Evolutionary conservation across 2,329 filamentous ascomycete genomes (phyloP), one percentile per base, ranked within the genome.

Genomic region (Daldinia sp.): DNA sequence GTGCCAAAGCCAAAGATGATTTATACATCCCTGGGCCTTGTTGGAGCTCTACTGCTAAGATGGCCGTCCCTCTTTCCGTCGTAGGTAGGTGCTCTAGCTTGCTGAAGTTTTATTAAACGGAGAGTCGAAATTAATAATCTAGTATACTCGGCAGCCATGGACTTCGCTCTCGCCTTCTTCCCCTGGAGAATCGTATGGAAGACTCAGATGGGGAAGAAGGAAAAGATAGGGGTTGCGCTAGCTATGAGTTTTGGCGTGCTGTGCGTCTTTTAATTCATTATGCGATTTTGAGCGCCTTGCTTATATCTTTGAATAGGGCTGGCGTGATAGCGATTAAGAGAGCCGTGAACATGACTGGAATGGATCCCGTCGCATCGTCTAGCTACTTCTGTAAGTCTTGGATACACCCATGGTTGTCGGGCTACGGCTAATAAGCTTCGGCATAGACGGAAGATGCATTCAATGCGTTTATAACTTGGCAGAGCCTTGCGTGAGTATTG

Each of bases 391-490:
- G 57, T 61, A 20, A 65, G 57, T 12, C 23, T 6, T 28, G 5
- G 12, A 23, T 23, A 23, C 37, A 20, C 12, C 12, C 15, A 6
- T 42, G 6, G 1, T 30, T 10, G 1, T 30, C 7, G 1, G 15
- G 13, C 53, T 41, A 33, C n/a, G 33, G 30, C 53, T 57, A 51
- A 63, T 56, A 15, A 13, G 23, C 6, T 9, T n/a, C 10, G 12
- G 46, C 18, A n/a, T 4, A 63, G 63, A 61, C 26, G 63, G 44
- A 13, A 50, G 57, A 39, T 65, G 63, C 41, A 48, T 65, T 28
- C 57, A 65, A 44, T 65, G 63, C 42, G 44, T 66, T 12, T 66
- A 66, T 39, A 66, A 66, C 37, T 46, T 66, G 13, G 63, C 58
- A 4, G 58, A 62, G 13, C 58, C 63, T 10, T 61, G 57, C 26